These are phyloP conservation scores for Candida neerlandica DNA, from an alignment of 1,139 yeast species.

Conservation along the genomic window DNA sequence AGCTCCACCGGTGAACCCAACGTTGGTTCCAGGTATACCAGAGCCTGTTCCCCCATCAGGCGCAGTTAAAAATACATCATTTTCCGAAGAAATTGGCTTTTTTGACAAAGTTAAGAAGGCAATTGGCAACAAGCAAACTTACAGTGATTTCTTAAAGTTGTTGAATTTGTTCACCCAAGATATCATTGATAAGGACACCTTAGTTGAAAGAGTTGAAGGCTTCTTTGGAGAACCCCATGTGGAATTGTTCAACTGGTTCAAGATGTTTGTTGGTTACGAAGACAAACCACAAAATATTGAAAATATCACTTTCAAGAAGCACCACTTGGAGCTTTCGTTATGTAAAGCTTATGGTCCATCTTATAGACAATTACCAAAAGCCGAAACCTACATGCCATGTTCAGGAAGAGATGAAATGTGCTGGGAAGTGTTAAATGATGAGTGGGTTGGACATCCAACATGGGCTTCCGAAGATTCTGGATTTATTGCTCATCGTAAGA, in stretches of 20 bases:
- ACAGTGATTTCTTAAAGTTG: slow-evolving; percentile 87
- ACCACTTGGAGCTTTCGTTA: slow-evolving; percentile 80
- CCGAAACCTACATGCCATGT: slow-evolving; percentile 96
- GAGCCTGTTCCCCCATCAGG: slow-evolving; percentile 79
- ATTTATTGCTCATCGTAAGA: slow-evolving; percentile 94
- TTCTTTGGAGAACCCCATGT: slow-evolving; percentile 76
- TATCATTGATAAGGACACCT: slow-evolving; percentile 77
- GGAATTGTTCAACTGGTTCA: slow-evolving; percentile 89
- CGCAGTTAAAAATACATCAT: slow-evolving; percentile 52
- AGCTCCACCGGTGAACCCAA: slow-evolving; percentile 49
- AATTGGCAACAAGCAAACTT: slow-evolving; percentile 85
- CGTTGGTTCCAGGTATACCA: slow-evolving; percentile 82
- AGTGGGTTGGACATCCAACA: slow-evolving; percentile 99
- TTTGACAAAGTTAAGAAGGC: slow-evolving; percentile 92
- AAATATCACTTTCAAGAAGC: slow-evolving; percentile 85
- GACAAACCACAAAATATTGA: slow-evolving; percentile 79
- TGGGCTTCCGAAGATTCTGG: slow-evolving; percentile 99
- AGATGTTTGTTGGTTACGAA: slow-evolving; percentile 85
- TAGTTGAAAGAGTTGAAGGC: slow-evolving; percentile 82
- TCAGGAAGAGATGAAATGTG: slow-evolving; percentile 99
- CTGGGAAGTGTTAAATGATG: slow-evolving; percentile 97
- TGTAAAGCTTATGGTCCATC: slow-evolving; percentile 94
- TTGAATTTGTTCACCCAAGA: slow-evolving; percentile 87
- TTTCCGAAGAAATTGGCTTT: slow-evolving; percentile 83
- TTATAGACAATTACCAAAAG: slow-evolving; percentile 88